phyloP scores from a whole-genome alignment of 495 filamentous ascomycete species.

The Hyphodiscus hymeniophilus region DNA sequence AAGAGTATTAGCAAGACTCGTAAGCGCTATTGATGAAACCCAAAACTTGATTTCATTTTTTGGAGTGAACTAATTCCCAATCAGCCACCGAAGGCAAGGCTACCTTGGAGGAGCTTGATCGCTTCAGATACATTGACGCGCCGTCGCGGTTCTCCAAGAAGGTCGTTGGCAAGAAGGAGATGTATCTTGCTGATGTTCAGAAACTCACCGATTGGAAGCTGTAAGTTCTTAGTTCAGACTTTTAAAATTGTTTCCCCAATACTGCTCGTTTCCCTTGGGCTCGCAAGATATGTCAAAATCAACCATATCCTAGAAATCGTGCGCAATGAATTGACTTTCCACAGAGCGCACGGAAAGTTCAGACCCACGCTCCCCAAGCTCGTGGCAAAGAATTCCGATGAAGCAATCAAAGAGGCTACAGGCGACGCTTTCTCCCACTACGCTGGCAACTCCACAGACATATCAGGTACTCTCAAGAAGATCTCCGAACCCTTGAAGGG shows the following conservation, averaged over 20 bases:
- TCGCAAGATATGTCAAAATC: background rate
- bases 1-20: conserved; percentile 7
- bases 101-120: conserved; percentile 38
- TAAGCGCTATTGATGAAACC: conserved; percentile 2
- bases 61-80: background rate
- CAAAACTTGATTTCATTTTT: background rate
- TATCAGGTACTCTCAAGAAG: conserved; percentile 37
- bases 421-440: conserved; percentile 40
- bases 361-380: conserved; percentile 61
- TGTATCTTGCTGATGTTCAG: conserved; percentile 33
- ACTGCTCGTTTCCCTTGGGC: conserved; percentile 1
- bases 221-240: conserved; percentile 35
- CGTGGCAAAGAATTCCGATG: conserved; percentile 49
- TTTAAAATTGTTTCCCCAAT: background rate
- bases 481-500: conserved; percentile 46
- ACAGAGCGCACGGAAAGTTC: conserved; percentile 50
- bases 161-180: conserved; percentile 6
- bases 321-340: conserved; percentile 4
- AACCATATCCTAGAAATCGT: no score
- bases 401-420: conserved; percentile 34
- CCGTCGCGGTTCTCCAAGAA: conserved; percentile 29
- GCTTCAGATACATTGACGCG: conserved; percentile 38
- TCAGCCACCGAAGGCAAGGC: background rate
- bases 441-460: conserved; percentile 25
- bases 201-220: conserved; percentile 70